Conservation (phyloP, 208 protist species). For the Trypanosoma avium region DNA sequence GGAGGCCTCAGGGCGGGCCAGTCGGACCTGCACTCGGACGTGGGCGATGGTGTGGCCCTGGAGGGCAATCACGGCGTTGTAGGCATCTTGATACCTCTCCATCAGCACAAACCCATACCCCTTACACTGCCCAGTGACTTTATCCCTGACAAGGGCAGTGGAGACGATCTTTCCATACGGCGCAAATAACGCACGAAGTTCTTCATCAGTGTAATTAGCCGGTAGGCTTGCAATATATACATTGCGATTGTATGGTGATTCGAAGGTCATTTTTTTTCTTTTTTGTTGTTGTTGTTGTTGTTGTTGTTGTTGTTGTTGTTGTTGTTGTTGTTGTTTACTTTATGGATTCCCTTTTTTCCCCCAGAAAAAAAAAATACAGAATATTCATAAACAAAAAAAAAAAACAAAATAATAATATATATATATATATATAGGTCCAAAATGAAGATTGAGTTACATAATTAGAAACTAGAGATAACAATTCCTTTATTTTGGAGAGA, state of each 20-base stretch:
- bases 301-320: neutral
- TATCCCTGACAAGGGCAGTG: slow-evolving; percentile 74
- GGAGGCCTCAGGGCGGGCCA: slow-evolving; percentile 53
- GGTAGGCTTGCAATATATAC: slow-evolving; percentile 82
- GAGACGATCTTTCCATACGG: slow-evolving; percentile 63
- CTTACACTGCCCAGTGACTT: slow-evolving; percentile 56
- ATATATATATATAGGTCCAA: too few relatives aligned
- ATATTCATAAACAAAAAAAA: too few relatives aligned
- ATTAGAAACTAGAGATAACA: too few relatives aligned
- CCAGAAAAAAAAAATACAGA: too few relatives aligned
- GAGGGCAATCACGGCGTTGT: slow-evolving; percentile 53
- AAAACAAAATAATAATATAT: too few relatives aligned
- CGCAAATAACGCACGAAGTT: slow-evolving; percentile 69
- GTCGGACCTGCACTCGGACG: slow-evolving; percentile 70
- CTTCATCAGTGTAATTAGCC: slow-evolving; percentile 52
- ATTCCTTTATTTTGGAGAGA: too few relatives aligned
- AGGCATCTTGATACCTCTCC: slow-evolving; percentile 45
- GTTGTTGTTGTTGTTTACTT: too few relatives aligned
- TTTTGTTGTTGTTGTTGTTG: neutral
- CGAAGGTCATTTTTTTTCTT: slow-evolving; percentile 43
- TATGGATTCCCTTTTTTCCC: neutral
- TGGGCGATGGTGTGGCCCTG: slow-evolving; percentile 48
- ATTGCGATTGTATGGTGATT: slow-evolving; percentile 62
- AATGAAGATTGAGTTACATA: too few relatives aligned
- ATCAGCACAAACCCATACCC: slow-evolving; percentile 88